Percentiles rank a stretch among this genome's conserved stretches.
These are phyloP conservation scores for Fremontodendron californicum DNA, from an alignment of 345 rosid genomes.

Conservation along the genomic window DNA sequence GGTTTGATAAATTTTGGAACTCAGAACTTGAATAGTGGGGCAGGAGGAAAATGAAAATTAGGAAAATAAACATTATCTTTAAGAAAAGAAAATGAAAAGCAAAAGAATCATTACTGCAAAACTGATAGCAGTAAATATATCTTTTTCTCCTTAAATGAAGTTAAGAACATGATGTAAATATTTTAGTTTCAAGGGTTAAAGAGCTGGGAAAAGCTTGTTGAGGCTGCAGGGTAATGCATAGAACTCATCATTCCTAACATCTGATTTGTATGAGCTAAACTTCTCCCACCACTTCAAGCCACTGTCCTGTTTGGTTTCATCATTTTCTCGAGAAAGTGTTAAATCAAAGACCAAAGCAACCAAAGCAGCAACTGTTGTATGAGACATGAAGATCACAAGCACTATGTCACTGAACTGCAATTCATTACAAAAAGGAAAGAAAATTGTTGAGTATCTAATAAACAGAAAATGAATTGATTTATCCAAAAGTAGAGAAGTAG, in stretches of 20 bases:
- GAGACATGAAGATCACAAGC: slow-evolving; percentile 60
- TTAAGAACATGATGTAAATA: background rate
- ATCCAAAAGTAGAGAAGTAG: background rate
- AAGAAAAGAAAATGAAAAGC: background rate
- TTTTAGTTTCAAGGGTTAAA: slow-evolving; percentile 18
- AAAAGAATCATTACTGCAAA: background rate
- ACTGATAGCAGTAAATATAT: background rate
- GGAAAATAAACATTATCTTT: background rate
- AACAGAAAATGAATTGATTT: background rate
- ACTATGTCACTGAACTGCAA: slow-evolving; percentile 46
- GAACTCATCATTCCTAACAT: slow-evolving; percentile 69
- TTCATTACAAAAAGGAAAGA: background rate
- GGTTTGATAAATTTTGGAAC: background rate
- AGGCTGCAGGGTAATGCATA: slow-evolving; percentile 58
- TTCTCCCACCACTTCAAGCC: slow-evolving; percentile 70
- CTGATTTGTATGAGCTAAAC: slow-evolving; percentile 47
- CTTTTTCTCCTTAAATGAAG: background rate
- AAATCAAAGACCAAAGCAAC: slow-evolving; percentile 49
- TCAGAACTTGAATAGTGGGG: background rate
- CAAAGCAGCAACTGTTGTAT: slow-evolving; percentile 50
- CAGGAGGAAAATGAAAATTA: background rate
- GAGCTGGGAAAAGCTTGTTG: slow-evolving; percentile 57
- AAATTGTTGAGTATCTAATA: background rate
- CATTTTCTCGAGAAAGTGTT: slow-evolving; percentile 41
- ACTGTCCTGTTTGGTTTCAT: slow-evolving; percentile 43